Conservation (phyloP, 1,284 basidiomycete genomes). For the Pseudozyma pruni region DNA sequence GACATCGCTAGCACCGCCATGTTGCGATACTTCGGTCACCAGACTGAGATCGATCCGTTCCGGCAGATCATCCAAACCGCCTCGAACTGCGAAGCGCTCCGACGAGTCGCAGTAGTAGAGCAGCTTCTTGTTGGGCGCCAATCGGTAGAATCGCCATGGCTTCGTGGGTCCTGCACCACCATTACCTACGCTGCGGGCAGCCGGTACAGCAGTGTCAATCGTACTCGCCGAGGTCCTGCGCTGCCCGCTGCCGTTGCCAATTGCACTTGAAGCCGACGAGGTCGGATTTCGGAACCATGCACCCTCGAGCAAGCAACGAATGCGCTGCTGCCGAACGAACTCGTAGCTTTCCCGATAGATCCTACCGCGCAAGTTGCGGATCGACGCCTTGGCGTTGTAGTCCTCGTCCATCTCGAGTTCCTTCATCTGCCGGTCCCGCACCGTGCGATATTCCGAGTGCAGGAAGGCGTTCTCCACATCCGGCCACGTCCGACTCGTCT, state of each 20-base stretch:
- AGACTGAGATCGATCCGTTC: slow-evolving; percentile 72
- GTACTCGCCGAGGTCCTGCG: slow-evolving; percentile 31
- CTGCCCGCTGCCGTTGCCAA: slow-evolving; percentile 6
- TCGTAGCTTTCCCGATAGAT: slow-evolving; percentile 91
- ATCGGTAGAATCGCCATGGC: slow-evolving; percentile 68
- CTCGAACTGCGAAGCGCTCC: slow-evolving; percentile 79
- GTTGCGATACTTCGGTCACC: slow-evolving; percentile 59
- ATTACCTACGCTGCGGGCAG: slow-evolving; percentile 6
- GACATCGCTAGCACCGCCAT: slow-evolving; percentile 8
- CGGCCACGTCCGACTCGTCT: slow-evolving; percentile 77
- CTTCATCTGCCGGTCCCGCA: slow-evolving; percentile 91
- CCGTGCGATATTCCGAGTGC: slow-evolving; percentile 84
- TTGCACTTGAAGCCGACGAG: background rate
- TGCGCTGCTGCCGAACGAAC: slow-evolving; percentile 88
- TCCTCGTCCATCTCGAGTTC: slow-evolving; percentile 92
- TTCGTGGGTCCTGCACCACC: slow-evolving; percentile 6
- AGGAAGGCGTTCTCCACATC: slow-evolving; percentile 86
- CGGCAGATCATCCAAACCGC: slow-evolving; percentile 84
- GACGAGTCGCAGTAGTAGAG: slow-evolving; percentile 84
- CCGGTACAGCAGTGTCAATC: slow-evolving; percentile 20
- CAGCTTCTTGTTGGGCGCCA: slow-evolving; percentile 75
- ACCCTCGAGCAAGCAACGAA: slow-evolving; percentile 86
- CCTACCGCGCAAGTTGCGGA: slow-evolving; percentile 80
- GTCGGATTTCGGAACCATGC: slow-evolving; percentile 82
- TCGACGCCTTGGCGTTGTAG: slow-evolving; percentile 58